Percentiles rank a stretch among this genome's conserved stretches.
phyloP scores from a whole-genome alignment of 2,329 filamentous ascomycete genomes.

The Cladophialophora psammophila region DNA sequence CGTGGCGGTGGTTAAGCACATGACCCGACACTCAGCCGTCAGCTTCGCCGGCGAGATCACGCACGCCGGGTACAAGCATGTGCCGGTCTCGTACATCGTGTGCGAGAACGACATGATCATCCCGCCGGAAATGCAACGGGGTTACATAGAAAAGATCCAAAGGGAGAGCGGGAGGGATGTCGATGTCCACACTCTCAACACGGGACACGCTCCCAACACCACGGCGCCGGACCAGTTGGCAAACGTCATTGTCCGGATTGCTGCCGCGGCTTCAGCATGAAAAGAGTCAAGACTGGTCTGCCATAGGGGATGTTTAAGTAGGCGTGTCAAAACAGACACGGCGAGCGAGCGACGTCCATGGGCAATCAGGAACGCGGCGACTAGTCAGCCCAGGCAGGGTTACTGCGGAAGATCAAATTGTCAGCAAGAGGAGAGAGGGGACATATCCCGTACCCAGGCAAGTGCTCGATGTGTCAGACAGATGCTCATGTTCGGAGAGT shows the following conservation, averaged over 20 bases:
- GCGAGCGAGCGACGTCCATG: no score
- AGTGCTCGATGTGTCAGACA: no score
- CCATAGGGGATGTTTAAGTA: no score
- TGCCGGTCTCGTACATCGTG: slow-evolving; percentile 47
- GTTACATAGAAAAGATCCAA: slow-evolving; percentile 44
- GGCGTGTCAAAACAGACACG: no score
- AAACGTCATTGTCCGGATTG: slow-evolving; percentile 25
- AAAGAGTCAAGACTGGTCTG: neutral
- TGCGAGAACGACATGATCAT: slow-evolving; percentile 44
- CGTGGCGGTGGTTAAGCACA: slow-evolving; percentile 32
- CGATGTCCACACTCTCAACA: slow-evolving; percentile 43
- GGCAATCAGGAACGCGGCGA: no score
- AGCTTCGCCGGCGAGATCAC: slow-evolving; percentile 45
- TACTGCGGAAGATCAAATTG: no score
- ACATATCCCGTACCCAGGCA: no score
- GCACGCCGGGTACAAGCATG: slow-evolving; percentile 45
- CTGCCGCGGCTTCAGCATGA: neutral
- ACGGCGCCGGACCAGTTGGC: slow-evolving; percentile 40
- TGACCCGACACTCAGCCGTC: slow-evolving; percentile 41
- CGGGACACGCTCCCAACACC: slow-evolving; percentile 44
- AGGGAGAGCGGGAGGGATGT: slow-evolving; percentile 44
- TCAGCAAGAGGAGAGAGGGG: no score
- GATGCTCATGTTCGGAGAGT: no score
- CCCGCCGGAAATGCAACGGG: slow-evolving; percentile 42
- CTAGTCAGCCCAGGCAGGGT: no score